Base-by-base conservation (phyloP, 2,329 filamentous ascomycete genomes). In the Paecilomyces variotii region DNA sequence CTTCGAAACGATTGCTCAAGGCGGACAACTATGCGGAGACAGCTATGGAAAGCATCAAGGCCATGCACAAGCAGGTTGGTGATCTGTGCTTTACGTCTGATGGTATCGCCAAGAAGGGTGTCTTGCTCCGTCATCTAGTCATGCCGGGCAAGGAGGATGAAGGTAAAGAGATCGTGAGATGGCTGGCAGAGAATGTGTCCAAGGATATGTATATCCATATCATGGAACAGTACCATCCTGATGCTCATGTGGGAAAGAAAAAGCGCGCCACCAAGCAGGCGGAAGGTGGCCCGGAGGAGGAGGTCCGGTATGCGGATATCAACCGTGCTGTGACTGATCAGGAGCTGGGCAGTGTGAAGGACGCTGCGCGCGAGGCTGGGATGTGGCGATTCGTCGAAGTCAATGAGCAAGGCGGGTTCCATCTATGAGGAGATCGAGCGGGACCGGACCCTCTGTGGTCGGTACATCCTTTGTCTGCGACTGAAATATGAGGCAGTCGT, bases 211-310 rank as follows among this genome's bases (percentile, higher is more conserved):
- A 92, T 72, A 83, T 94, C 60, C 87, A 95, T 69, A 87, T 95
- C 63, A 94, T 94, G 90, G 90, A 95, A 73, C 90, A 95, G 74
- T 94, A 94, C 68, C 86, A 85, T 62, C 90, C 90, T 0, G 84
- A 88, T 62, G 90, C 89, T 0, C 86, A 95, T 71, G 90, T 95
- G 0, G 90, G 90, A 2, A 93, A 91, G 76, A 76, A 79, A 57
- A 84, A 76, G 64, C 76, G 78, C 59, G 11, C 69, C 64, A 14
- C 62, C 65, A 55, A 63, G 68, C 66, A 60, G 68, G 28, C 69
- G 58, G 54, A 68, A 63, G 63, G 63, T 58, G 56, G 60, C 39
- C 62, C 70, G 2, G 75, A 82, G 59, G 79, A 70, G 2, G 75
- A 82, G 59, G 79, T 87, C 3, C 78, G 88, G 32, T 94, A 93